These are phyloP conservation scores for Lobosporangium transversale DNA, from an alignment of 192 early-diverging fungal species.

Conservation along the genomic window DNA sequence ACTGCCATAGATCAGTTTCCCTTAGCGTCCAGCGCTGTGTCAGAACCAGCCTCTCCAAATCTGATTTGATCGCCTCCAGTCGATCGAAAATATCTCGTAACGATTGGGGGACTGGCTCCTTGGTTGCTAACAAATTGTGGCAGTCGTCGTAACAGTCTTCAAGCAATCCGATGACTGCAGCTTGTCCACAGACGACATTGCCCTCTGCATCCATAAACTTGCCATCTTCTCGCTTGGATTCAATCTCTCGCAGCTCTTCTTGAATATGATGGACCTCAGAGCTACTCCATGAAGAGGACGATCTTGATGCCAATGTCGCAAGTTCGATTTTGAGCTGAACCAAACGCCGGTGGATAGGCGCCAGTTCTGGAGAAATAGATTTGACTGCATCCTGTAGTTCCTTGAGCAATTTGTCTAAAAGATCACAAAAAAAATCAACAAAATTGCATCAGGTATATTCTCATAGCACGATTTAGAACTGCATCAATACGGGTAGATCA, in stretches of 20 bases:
- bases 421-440: neutral
- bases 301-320: conserved; percentile 50
- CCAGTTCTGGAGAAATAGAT: conserved; percentile 74
- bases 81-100: conserved; percentile 68
- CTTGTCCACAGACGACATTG: conserved; percentile 80
- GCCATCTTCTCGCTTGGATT: conserved; percentile 80
- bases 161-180: conserved; percentile 81
- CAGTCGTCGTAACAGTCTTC: conserved; percentile 85
- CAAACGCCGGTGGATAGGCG: conserved; percentile 77
- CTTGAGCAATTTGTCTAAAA: conserved; percentile 56
- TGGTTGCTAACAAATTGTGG: conserved; percentile 82
- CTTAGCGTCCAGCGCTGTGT: conserved; percentile 82
- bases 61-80: conserved; percentile 75
- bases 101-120: conserved; percentile 67
- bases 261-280: conserved; percentile 67
- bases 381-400: conserved; percentile 65
- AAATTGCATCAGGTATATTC: too few relatives aligned
- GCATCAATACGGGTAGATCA: neutral
- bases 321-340: conserved; percentile 75
- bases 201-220: conserved; percentile 80
- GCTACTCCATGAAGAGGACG: conserved; percentile 28
- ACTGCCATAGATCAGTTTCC: conserved; percentile 76
- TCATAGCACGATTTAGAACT: too few relatives aligned
- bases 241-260: conserved; percentile 80
- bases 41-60: conserved; percentile 79